Evolutionary conservation across 2,329 filamentous ascomycete species (phyloP).

Genomic region (Tolypocladium tundrense): DNA sequence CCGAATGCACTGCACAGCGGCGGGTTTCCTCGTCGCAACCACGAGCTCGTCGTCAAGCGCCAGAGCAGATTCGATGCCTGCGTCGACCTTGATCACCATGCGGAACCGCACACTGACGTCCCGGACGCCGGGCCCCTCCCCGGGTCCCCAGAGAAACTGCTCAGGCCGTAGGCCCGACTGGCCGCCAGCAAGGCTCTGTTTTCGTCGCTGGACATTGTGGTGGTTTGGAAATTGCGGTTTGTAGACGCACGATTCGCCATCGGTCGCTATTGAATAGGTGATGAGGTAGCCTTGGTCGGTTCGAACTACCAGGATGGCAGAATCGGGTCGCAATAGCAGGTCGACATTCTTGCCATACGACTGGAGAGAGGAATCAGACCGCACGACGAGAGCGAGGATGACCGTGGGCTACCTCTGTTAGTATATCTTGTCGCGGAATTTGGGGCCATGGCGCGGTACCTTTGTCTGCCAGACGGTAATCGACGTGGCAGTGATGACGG

Average conservation of each 20-base stretch:
- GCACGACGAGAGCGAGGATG: slow-evolving; percentile 73
- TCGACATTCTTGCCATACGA: slow-evolving; percentile 80
- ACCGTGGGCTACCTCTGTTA: slow-evolving; percentile 60
- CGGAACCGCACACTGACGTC: slow-evolving; percentile 88
- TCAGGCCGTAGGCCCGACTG: slow-evolving; percentile 45
- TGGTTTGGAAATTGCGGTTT: slow-evolving; percentile 67
- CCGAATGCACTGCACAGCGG: slow-evolving; percentile 91
- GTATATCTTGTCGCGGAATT: slow-evolving; percentile 3
- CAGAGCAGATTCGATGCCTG: slow-evolving; percentile 78
- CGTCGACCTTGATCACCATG: slow-evolving; percentile 97
- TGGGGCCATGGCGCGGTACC: slow-evolving; percentile 37
- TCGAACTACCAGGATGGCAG: slow-evolving; percentile 82
- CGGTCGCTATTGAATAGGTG: slow-evolving; percentile 84
- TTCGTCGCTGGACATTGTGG: slow-evolving; percentile 50
- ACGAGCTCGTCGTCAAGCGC: slow-evolving; percentile 88
- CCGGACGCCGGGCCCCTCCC: slow-evolving; percentile 70
- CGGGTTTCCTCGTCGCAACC: slow-evolving; percentile 82
- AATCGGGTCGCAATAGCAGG: slow-evolving; percentile 81
- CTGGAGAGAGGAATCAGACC: slow-evolving; percentile 68
- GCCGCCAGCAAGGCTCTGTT: slow-evolving; percentile 51
- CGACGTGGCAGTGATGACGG: slow-evolving; percentile 73
- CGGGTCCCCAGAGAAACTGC: slow-evolving; percentile 61
- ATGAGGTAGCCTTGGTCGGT: slow-evolving; percentile 81
- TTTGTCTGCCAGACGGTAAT: slow-evolving; percentile 97
- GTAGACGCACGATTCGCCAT: slow-evolving; percentile 74